These are phyloP conservation scores for Ramaria sp. DNA, from an alignment of 768 basidiomycete genomes.

Conservation along the genomic window DNA sequence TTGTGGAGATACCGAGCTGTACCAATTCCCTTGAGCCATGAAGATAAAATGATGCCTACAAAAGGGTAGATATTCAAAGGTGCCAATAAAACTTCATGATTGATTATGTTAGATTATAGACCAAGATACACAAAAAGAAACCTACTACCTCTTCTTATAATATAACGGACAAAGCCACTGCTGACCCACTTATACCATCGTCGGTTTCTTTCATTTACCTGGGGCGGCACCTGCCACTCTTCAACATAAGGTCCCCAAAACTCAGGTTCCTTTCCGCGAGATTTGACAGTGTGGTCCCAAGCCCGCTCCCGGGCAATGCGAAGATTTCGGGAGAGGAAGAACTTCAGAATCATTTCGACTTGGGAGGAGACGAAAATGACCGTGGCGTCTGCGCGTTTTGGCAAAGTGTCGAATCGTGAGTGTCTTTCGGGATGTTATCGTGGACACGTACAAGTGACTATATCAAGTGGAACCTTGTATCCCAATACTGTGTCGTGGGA, in stretches of 20 bases:
- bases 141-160: slow-evolving; percentile 33
- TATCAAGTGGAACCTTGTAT: slow-evolving; percentile 48
- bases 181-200: slow-evolving; percentile 22
- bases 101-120: neutral
- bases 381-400: slow-evolving; percentile 46
- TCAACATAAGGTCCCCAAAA: slow-evolving; percentile 83
- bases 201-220: slow-evolving; percentile 19
- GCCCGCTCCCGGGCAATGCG: slow-evolving; percentile 66
- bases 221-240: slow-evolving; percentile 58
- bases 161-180: slow-evolving; percentile 28
- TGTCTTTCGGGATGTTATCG: neutral
- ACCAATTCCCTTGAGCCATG: slow-evolving; percentile 55
- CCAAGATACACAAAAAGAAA: neutral
- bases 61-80: slow-evolving; percentile 62
- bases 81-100: slow-evolving; percentile 31
- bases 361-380: slow-evolving; percentile 65
- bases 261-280: slow-evolving; percentile 67
- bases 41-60: slow-evolving; percentile 48
- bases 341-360: slow-evolving; percentile 61
- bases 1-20: slow-evolving; percentile 61
- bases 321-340: slow-evolving; percentile 79
- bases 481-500: slow-evolving; percentile 58
- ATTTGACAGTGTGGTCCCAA: slow-evolving; percentile 74
- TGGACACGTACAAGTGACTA: slow-evolving; percentile 48
- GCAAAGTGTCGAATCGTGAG: slow-evolving; percentile 5